Conservation (phyloP, 2,329 filamentous ascomycete species). For the Didymella lethalis region DNA sequence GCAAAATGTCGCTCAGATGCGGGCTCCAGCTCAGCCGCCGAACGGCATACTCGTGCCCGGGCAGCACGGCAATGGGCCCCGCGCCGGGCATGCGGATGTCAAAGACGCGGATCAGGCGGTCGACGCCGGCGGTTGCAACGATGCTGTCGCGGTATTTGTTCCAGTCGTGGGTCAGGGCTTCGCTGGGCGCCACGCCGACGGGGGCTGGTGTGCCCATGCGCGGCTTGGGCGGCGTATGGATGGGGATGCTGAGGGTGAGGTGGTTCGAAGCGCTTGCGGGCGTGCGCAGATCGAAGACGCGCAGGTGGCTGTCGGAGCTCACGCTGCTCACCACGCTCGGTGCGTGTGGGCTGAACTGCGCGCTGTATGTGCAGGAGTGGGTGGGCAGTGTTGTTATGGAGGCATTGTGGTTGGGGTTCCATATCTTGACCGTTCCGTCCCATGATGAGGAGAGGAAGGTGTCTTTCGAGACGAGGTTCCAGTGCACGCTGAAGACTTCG, state of each 20-base stretch:
- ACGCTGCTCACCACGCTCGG: slow-evolving; percentile 86
- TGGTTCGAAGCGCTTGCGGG: slow-evolving; percentile 88
- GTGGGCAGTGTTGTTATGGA: slow-evolving; percentile 88
- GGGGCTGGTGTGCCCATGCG: slow-evolving; percentile 54
- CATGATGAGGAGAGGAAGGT: slow-evolving; percentile 91
- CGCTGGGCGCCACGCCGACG: slow-evolving; percentile 68
- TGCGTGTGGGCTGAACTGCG: slow-evolving; percentile 88
- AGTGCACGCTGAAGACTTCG: slow-evolving; percentile 90
- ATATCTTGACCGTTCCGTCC: slow-evolving; percentile 96
- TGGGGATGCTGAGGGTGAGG: slow-evolving; percentile 81
- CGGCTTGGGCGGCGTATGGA: slow-evolving; percentile 72
- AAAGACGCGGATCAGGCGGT: slow-evolving; percentile 85
- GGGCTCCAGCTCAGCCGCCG: slow-evolving; percentile 89
- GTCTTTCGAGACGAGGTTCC: slow-evolving; percentile 91
- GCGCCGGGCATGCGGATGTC: slow-evolving; percentile 80
- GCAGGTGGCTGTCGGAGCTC: slow-evolving; percentile 85
- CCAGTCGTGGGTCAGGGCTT: slow-evolving; percentile 96
- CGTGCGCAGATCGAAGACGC: slow-evolving; percentile 90
- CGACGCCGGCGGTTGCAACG: slow-evolving; percentile 88
- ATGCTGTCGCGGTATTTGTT: slow-evolving; percentile 93
- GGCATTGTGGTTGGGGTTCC: slow-evolving; percentile 78
- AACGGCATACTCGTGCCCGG: slow-evolving; percentile 91
- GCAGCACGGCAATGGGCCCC: slow-evolving; percentile 76
- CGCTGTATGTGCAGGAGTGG: slow-evolving; percentile 92
- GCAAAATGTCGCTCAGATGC: slow-evolving; percentile 85